phyloP scores from a whole-genome alignment of 163 green algal species.

The Chloromonas sp. region DNA sequence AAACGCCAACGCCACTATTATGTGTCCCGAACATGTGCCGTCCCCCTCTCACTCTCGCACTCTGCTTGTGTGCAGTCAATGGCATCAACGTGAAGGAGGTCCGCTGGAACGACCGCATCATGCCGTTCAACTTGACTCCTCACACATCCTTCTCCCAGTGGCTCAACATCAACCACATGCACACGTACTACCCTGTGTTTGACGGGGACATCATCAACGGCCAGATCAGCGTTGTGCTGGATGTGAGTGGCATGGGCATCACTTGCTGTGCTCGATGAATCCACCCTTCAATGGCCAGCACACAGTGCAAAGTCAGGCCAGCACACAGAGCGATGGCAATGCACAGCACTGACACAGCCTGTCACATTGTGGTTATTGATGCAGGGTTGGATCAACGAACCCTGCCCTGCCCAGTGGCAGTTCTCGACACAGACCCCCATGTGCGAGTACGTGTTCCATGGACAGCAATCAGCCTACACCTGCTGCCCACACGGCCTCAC shows the following conservation, averaged over 20 bases:
- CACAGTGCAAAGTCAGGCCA: no score
- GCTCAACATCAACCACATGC: conserved; percentile 37
- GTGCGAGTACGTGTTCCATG: conserved; percentile 35
- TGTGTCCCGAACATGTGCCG: no score
- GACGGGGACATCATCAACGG: conserved; percentile 2
- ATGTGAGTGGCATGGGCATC: background rate
- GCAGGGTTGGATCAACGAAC: conserved; percentile 22
- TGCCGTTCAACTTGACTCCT: conserved; percentile 31
- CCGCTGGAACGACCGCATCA: conserved; percentile 18
- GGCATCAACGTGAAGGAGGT: conserved; percentile 23
- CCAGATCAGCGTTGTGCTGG: conserved; percentile 12
- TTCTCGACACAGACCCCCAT: background rate
- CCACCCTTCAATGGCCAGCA: no score
- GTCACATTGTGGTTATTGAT: background rate
- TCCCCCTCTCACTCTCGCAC: no score
- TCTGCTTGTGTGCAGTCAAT: conserved; percentile 16
- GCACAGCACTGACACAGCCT: no score
- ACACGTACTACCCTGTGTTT: conserved; percentile 32
- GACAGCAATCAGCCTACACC: conserved; percentile 18
- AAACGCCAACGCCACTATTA: no score
- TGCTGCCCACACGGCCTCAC: conserved; percentile 36
- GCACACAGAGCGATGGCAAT: no score
- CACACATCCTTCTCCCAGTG: conserved; percentile 27
- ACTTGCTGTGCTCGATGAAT: no score
- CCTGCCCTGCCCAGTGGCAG: conserved; percentile 13